Percentiles rank a stretch among this genome's conserved stretches.
Conservation (phyloP, 192 early-diverging fungal species). For the Coemansia sp. region DNA sequence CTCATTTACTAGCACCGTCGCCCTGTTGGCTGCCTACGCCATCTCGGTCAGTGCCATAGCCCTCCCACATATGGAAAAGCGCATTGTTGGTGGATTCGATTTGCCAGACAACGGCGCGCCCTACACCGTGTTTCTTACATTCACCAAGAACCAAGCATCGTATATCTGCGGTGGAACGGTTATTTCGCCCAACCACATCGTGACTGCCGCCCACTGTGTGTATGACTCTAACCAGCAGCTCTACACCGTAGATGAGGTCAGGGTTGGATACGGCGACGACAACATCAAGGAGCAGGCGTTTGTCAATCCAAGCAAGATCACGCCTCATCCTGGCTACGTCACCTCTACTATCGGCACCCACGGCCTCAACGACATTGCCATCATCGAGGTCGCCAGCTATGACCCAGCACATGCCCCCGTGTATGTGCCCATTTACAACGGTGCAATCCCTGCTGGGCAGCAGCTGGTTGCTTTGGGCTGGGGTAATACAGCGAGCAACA, state of each 20-base stretch:
- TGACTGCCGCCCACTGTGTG: conserved; percentile 35
- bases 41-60: conserved; percentile 2
- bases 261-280: conserved; percentile 20
- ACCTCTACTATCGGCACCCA: background rate
- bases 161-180: conserved; percentile 27
- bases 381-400: conserved; percentile 11
- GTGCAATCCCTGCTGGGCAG: conserved; percentile 7
- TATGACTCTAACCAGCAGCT: background rate
- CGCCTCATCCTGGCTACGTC: conserved; percentile 1
- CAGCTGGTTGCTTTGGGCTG: conserved; percentile 22
- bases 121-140: conserved; percentile 7
- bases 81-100: conserved; percentile 14
- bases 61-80: conserved; percentile 20
- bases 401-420: background rate
- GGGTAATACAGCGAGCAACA: conserved; percentile 5
- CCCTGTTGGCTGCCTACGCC: conserved; percentile 4
- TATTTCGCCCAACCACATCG: conserved; percentile 18
- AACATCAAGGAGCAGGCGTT: background rate
- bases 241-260: conserved; percentile 2
- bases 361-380: conserved; percentile 19
- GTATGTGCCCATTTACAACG: conserved; percentile 16
- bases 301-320: conserved; percentile 8
- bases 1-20: conserved; percentile 4
- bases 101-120: background rate
- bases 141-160: background rate